These are phyloP conservation scores for Barnettozyma botsteinii DNA, from an alignment of 805 yeast genomes.

Conservation along the genomic window DNA sequence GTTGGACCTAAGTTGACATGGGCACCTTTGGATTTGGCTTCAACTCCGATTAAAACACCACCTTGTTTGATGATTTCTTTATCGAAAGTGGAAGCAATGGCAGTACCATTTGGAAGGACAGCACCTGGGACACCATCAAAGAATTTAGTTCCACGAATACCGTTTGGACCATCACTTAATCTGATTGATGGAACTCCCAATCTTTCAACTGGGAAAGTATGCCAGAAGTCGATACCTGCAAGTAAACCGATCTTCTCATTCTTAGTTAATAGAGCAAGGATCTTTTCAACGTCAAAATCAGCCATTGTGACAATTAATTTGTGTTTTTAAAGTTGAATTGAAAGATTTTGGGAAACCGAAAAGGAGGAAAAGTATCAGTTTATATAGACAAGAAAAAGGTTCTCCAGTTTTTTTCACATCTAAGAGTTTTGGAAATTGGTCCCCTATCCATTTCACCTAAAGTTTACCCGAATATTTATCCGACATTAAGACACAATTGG, in stretches of 20 bases:
- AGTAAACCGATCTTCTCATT: constrained; percentile 28
- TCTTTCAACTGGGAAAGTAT: constrained; percentile 36
- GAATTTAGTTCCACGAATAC: constrained; percentile 53
- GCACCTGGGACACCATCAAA: constrained; percentile 48
- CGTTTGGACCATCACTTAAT: constrained; percentile 58
- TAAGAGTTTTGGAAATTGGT: too few relatives aligned
- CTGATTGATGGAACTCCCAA: constrained; percentile 42
- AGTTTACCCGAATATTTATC: too few relatives aligned
- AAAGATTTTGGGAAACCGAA: too few relatives aligned
- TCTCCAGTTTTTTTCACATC: too few relatives aligned
- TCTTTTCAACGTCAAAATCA: constrained; percentile 24
- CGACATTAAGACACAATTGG: too few relatives aligned
- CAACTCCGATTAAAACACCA: constrained; percentile 48
- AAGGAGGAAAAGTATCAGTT: too few relatives aligned
- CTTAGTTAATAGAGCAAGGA: constrained; percentile 22
- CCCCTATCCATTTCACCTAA: too few relatives aligned
- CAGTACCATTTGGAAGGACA: constrained; percentile 56
- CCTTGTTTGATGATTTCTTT: constrained; percentile 41
- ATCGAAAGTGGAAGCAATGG: constrained; percentile 51
- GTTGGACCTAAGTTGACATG: constrained; percentile 46
- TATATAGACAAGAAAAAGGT: too few relatives aligned
- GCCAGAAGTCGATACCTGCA: constrained; percentile 47
- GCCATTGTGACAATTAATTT: constrained; percentile 5
- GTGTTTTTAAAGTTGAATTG: not conserved
- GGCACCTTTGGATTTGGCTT: constrained; percentile 49